Conservation (phyloP, 2,329 filamentous ascomycete genomes). For the Fusarium sp. region DNA sequence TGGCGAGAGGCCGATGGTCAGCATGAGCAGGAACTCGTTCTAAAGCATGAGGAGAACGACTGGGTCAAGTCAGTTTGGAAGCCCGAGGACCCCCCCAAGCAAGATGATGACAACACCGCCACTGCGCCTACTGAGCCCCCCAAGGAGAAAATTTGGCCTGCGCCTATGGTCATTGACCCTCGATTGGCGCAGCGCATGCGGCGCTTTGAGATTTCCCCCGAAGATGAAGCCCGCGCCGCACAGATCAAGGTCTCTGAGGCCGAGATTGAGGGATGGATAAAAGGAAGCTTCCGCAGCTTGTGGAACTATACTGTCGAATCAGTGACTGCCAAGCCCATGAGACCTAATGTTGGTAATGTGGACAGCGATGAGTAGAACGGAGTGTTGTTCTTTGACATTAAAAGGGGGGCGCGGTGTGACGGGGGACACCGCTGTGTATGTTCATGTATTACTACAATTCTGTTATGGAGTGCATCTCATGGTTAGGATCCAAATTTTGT, state of each 20-base stretch:
- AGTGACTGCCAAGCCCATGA: slow-evolving; percentile 53
- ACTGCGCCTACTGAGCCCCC: slow-evolving; percentile 51
- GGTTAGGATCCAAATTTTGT: slow-evolving; percentile 29
- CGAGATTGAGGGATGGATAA: slow-evolving; percentile 76
- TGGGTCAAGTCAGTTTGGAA: slow-evolving; percentile 86
- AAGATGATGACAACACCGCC: slow-evolving; percentile 53
- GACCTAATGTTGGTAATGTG: slow-evolving; percentile 53
- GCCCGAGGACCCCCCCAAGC: slow-evolving; percentile 55
- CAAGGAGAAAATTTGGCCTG: slow-evolving; percentile 79
- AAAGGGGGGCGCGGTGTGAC: background rate
- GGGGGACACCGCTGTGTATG: slow-evolving; percentile 6
- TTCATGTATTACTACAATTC: slow-evolving; percentile 36
- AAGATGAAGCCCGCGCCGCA: slow-evolving; percentile 74
- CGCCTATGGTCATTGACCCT: slow-evolving; percentile 78
- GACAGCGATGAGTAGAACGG: slow-evolving; percentile 47
- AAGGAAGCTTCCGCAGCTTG: slow-evolving; percentile 64
- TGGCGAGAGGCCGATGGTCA: slow-evolving; percentile 56
- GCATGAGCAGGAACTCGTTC: slow-evolving; percentile 60
- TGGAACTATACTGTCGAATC: slow-evolving; percentile 61
- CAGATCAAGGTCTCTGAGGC: slow-evolving; percentile 71
- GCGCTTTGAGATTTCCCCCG: slow-evolving; percentile 74
- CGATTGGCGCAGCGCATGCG: slow-evolving; percentile 84
- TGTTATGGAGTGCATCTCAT: slow-evolving; percentile 6
- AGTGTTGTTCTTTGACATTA: background rate
- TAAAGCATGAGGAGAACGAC: slow-evolving; percentile 78